Percentiles rank a stretch among this genome's conserved stretches.
These are phyloP conservation scores for Cutaneotrichosporon cyanovorans DNA, from an alignment of 1,284 basidiomycete genomes.

Conservation along the genomic window DNA sequence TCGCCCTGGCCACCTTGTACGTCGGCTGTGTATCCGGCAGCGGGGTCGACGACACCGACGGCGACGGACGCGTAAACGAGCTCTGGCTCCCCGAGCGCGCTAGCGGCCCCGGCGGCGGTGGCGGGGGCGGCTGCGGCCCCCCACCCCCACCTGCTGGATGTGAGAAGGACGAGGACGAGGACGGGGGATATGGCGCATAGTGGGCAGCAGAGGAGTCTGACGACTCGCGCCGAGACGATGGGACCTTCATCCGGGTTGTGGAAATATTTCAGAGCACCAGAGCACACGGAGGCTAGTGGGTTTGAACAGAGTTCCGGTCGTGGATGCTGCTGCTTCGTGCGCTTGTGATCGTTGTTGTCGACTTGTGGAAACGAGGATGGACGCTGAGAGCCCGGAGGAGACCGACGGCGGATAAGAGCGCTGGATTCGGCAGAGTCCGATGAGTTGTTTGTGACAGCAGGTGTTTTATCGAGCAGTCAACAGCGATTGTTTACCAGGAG, in stretches of 20 bases:
- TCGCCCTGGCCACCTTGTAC: slow-evolving; percentile 46
- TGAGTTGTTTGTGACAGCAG: too few species aligned
- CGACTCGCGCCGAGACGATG: slow-evolving; percentile 17
- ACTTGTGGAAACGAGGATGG: background rate
- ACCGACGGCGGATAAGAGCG: slow-evolving; percentile 2
- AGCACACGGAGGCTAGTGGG: too few species aligned
- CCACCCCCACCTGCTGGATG: too few species aligned
- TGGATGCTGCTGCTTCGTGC: background rate
- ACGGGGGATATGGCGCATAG: slow-evolving; percentile 29
- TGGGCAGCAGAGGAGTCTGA: slow-evolving; percentile 11
- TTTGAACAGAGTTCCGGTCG: background rate
- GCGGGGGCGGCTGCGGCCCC: slow-evolving; percentile 2
- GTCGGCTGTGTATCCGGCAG: slow-evolving; percentile 3
- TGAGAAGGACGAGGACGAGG: slow-evolving; percentile 12
- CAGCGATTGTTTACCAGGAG: too few species aligned
- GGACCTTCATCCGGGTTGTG: too few species aligned
- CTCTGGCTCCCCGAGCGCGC: too few species aligned
- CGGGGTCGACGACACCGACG: background rate
- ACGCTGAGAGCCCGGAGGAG: background rate
- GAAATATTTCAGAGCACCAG: too few species aligned
- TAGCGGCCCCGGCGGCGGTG: slow-evolving; percentile 1
- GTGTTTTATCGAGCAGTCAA: too few species aligned
- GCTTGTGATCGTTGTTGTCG: background rate
- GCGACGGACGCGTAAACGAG: background rate
- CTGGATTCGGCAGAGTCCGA: background rate